Conservation (phyloP, 2,329 filamentous ascomycete genomes). For the Chrysoporthe deuterocubensis region DNA sequence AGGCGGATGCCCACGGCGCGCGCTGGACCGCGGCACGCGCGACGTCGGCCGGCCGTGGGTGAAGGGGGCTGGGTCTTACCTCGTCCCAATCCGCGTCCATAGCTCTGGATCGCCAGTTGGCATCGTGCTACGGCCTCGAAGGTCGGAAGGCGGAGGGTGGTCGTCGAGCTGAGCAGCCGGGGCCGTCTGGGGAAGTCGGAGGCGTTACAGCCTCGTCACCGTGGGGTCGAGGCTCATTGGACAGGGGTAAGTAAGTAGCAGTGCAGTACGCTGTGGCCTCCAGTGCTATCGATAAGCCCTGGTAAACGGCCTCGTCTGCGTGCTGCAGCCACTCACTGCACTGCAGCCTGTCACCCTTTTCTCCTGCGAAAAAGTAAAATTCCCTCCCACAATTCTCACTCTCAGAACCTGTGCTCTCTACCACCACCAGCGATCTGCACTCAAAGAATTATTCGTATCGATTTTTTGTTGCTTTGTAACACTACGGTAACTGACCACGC, state of each 20-base stretch:
- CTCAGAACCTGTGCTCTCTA: not conserved
- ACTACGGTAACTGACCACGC: not conserved
- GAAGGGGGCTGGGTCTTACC: conserved; percentile 47
- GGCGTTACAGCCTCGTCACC: conserved; percentile 15
- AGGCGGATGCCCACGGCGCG: not conserved
- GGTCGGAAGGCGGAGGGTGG: not conserved
- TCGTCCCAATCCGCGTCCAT: conserved; percentile 74
- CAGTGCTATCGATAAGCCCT: conserved; percentile 18
- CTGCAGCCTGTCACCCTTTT: not conserved
- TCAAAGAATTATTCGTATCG: not conserved
- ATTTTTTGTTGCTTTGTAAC: conserved; percentile 6
- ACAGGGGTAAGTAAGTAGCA: not conserved
- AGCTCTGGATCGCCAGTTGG: conserved; percentile 31
- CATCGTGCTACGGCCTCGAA: conserved; percentile 23
- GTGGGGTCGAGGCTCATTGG: conserved; percentile 16
- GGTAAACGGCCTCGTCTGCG: not conserved
- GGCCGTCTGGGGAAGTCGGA: not conserved
- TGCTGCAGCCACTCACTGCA: no score
- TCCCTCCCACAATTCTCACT: no score
- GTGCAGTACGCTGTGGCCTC: not conserved
- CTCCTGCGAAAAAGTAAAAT: not conserved
- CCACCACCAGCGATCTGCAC: not conserved
- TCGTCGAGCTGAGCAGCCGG: conserved; percentile 5
- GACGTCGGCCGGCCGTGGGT: not conserved
- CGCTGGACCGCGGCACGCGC: not conserved